Percentiles rank a stretch among this genome's conserved stretches.
Conservation (phyloP, 768 basidiomycete genomes). For the Pleurotus ostreatus region DNA sequence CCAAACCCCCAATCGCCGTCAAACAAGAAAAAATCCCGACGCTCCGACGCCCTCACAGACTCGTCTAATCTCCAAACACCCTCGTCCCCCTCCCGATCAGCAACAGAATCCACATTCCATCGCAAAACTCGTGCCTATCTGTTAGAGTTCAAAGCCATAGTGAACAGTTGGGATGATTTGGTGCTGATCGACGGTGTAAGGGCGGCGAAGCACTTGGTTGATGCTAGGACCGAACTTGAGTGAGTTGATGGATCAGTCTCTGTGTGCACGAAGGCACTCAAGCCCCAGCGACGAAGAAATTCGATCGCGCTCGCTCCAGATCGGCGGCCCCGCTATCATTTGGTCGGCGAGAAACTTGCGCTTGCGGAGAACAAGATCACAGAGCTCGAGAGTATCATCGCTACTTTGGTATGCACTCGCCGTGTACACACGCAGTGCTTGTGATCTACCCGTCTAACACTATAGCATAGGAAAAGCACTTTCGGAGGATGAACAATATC, state of each 20-base stretch:
- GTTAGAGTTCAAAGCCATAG: constrained; percentile 58
- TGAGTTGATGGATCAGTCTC: constrained; percentile 32
- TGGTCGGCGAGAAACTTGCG: constrained; percentile 63
- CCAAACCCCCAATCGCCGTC: constrained; percentile 23
- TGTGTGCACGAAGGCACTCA: background rate
- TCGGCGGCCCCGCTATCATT: constrained; percentile 48
- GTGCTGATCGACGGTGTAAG: constrained; percentile 77
- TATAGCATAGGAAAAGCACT: constrained; percentile 57
- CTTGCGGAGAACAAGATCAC: constrained; percentile 64
- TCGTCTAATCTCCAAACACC: constrained; percentile 25
- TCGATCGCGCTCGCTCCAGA: constrained; percentile 52
- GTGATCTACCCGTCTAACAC: too few species aligned
- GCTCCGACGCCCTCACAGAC: background rate
- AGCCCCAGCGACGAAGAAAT: constrained; percentile 42
- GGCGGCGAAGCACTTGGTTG: constrained; percentile 65
- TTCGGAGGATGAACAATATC: constrained; percentile 58
- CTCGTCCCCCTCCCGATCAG: constrained; percentile 40
- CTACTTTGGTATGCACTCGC: constrained; percentile 38
- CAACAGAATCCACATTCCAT: constrained; percentile 73
- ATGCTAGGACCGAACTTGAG: constrained; percentile 84
- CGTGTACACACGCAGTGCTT: too few species aligned
- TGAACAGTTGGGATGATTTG: constrained; percentile 81
- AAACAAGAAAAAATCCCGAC: background rate
- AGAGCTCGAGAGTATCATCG: constrained; percentile 53
- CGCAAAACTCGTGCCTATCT: constrained; percentile 68